Conservation (phyloP, 768 basidiomycete species). For the Candolleomyces efflorescens region DNA sequence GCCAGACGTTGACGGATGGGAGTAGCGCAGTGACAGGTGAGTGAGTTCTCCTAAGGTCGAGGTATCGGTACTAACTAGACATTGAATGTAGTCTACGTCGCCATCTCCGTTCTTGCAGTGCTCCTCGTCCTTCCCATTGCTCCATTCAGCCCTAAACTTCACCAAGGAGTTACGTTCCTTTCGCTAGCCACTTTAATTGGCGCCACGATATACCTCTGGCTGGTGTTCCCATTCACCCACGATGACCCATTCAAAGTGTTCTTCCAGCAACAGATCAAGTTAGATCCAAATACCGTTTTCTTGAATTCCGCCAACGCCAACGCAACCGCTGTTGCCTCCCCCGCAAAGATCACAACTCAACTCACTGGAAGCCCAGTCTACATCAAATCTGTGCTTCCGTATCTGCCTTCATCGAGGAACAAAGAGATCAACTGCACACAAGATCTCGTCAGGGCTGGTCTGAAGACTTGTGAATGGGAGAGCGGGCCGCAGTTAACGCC, state of each 20-base stretch:
- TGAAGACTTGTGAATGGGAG: conserved; percentile 49
- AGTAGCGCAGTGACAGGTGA: conserved; percentile 44
- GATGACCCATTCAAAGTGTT: conserved; percentile 63
- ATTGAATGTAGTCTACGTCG: conserved; percentile 43
- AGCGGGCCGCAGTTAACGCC: conserved; percentile 28
- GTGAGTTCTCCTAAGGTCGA: conserved; percentile 17
- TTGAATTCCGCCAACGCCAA: conserved; percentile 18
- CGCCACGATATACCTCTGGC: conserved; percentile 37
- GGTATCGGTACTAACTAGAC: not conserved
- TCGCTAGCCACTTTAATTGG: conserved; percentile 38
- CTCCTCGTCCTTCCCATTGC: conserved; percentile 55
- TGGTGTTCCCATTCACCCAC: conserved; percentile 59
- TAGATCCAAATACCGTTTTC: conserved; percentile 26
- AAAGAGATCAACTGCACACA: conserved; percentile 29
- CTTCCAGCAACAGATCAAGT: conserved; percentile 59
- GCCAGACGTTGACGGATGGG: conserved; percentile 64
- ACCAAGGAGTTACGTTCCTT: conserved; percentile 21
- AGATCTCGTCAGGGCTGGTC: conserved; percentile 23
- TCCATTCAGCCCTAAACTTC: conserved; percentile 58
- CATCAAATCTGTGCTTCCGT: conserved; percentile 40
- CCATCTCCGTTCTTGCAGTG: conserved; percentile 40
- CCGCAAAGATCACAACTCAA: conserved; percentile 24
- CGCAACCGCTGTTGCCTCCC: conserved; percentile 12
- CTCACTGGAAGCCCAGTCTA: conserved; percentile 43
- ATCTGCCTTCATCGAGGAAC: conserved; percentile 47